Base-by-base conservation (phyloP, 805 yeast species). In the Lipomyces sp. region DNA sequence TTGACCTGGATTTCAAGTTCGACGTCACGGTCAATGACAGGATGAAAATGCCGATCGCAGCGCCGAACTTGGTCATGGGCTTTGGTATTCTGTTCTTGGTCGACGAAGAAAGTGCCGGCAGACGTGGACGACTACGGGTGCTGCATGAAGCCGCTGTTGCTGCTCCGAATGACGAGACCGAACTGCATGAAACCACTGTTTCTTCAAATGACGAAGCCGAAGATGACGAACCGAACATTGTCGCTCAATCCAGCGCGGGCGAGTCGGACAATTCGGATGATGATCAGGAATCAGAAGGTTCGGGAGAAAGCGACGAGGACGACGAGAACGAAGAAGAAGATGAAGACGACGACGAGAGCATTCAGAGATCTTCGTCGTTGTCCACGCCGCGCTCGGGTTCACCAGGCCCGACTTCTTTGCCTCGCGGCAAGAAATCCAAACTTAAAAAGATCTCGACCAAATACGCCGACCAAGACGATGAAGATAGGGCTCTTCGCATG, bases 391-490 rank as follows among this genome's bases (percentile, higher is more conserved):
- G 51, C 29, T 6, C 30, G 34, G 60, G 54, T 15, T 24, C 60
- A 11, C 65, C 74, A 65, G 56, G 60, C 64, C 68, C 69, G 64
- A 5, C 81, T 81, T 18, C 82, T 80, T 50, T 66, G 33, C 87
- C 88, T 5, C 85, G 98, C 73, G 98, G 98, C 58, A 92, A 90
- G 77, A 91, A 89, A 74, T 89, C 90, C 51, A 92, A 92, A 75
- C 74, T 90, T 77, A 91, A 90, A 81, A 92, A 90, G 74, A 90
- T 92, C 64, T 88, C 88, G 53, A 82, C 85, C 67, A 94, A 93
- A 74, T 94, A 94, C 74, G 91, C 87, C 2, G 92, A 89, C 66
- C 98, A 94, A 78, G 98, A 94, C 75, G 97, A 91, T 61, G 95
- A 90, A 64, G 98, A 94, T 73, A 84, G 92, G 64, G 73, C 78